A percentile compares a stretch with the other conserved stretches of the same genome.
Evolutionary conservation across 768 basidiomycete species (phyloP).

Genomic region (Auricularia cornea): DNA sequence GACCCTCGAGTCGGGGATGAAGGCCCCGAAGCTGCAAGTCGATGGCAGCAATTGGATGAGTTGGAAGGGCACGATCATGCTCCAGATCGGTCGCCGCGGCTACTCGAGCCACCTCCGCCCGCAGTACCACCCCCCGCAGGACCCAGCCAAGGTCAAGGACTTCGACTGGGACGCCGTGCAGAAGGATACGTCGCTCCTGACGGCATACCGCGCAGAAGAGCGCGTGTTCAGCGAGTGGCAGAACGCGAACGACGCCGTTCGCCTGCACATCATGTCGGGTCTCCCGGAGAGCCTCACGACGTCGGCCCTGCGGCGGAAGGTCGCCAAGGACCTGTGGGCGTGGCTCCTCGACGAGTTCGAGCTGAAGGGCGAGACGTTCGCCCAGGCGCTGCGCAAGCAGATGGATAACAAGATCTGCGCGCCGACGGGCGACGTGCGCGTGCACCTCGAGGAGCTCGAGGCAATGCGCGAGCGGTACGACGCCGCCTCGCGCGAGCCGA

Average conservation of each 20-base stretch:
- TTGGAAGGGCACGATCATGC: not conserved
- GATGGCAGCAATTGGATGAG: not conserved
- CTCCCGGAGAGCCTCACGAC: not conserved
- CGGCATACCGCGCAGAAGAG: not conserved
- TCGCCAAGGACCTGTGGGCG: not conserved
- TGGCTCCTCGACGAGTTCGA: not conserved
- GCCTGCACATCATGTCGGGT: not conserved
- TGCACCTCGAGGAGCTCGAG: not conserved
- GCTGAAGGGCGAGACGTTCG: not conserved
- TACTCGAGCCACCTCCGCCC: not conserved
- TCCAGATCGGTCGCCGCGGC: not conserved
- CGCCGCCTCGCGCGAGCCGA: not conserved
- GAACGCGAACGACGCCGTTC: not conserved
- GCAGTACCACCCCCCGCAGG: not conserved
- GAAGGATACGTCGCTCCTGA: not conserved
- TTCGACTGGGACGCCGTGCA: not conserved
- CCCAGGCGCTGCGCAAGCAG: not conserved
- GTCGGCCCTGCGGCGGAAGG: not conserved
- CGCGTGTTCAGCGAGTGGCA: not conserved
- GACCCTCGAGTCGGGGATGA: not conserved
- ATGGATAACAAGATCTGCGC: not conserved
- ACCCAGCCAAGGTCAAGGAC: not conserved
- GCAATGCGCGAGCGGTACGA: not conserved
- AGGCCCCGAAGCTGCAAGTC: not conserved
- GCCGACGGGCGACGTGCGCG: not conserved